These are phyloP conservation scores for Cucurbita argyrosperma DNA, from an alignment of 306 rosid genomes.

Conservation along the genomic window DNA sequence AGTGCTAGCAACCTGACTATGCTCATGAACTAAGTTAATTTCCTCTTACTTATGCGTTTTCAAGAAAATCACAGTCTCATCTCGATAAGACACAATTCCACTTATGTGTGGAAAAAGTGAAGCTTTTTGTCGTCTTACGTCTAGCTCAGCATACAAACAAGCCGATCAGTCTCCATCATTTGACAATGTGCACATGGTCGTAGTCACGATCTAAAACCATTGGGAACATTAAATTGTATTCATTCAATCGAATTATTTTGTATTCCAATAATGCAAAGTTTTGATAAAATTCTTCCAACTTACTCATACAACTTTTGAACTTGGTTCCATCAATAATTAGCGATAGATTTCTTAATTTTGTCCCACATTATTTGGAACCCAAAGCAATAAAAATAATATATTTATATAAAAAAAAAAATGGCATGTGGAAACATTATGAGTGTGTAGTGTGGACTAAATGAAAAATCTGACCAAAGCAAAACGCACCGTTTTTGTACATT, in stretches of 20 bases:
- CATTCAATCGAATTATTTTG: background rate
- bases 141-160: too few species aligned
- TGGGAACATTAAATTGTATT: too few species aligned
- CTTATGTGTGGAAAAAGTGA: too few species aligned
- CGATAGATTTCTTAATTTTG: background rate
- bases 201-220: too few species aligned
- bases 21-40: too few species aligned
- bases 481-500: background rate
- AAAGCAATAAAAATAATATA: background rate
- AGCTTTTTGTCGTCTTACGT: too few species aligned
- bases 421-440: conserved; percentile 4
- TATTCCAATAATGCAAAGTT: background rate
- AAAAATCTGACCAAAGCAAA: background rate
- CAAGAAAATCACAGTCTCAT: too few species aligned
- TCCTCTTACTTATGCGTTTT: too few species aligned
- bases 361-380: conserved; percentile 4
- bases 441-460: background rate
- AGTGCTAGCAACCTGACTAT: too few species aligned
- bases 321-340: background rate
- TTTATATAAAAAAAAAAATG: background rate
- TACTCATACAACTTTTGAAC: conserved; percentile 1
- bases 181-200: too few species aligned
- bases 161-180: too few species aligned
- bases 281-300: background rate
- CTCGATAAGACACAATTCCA: too few species aligned